phyloP scores from a whole-genome alignment of 2,329 filamentous ascomycete species.

The Colletotrichum tropicale region DNA sequence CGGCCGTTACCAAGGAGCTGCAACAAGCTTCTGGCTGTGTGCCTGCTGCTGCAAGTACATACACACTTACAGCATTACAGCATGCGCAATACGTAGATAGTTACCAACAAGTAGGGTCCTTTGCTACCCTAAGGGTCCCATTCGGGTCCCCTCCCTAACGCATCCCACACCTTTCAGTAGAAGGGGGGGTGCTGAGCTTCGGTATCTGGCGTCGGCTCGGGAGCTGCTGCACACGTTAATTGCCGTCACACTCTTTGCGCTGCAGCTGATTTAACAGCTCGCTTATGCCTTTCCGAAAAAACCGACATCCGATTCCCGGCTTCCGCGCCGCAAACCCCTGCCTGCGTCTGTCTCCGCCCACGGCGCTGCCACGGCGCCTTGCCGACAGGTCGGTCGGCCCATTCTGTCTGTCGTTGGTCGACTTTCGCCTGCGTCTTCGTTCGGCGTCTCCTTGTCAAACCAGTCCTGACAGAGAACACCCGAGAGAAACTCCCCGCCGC shows the following conservation, averaged over 20 bases:
- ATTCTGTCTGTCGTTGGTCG: not conserved
- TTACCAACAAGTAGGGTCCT: not conserved
- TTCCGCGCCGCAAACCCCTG: not conserved
- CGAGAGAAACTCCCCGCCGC: not conserved
- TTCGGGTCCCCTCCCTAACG: not conserved
- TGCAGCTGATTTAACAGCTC: not conserved
- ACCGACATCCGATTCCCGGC: conserved; percentile 3
- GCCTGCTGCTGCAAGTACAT: not conserved
- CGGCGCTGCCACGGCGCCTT: not conserved
- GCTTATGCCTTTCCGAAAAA: not conserved
- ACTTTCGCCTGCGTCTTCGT: not conserved
- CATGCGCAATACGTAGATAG: not conserved
- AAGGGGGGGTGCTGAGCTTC: not conserved
- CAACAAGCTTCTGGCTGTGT: not conserved
- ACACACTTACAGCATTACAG: not conserved
- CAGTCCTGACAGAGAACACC: not conserved
- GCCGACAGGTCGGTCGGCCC: not conserved
- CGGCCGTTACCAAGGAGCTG: not conserved
- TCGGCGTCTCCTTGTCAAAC: not conserved
- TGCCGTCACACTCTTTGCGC: not conserved
- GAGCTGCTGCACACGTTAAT: not conserved
- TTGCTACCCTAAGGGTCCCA: not conserved
- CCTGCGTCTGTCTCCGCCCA: not conserved
- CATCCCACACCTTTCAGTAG: not conserved
- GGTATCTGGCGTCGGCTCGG: not conserved